A percentile compares a stretch with the other conserved stretches of the same genome.
phyloP scores from a whole-genome alignment of 192 early-diverging fungal species.

The Paraglomus brasilianum region DNA sequence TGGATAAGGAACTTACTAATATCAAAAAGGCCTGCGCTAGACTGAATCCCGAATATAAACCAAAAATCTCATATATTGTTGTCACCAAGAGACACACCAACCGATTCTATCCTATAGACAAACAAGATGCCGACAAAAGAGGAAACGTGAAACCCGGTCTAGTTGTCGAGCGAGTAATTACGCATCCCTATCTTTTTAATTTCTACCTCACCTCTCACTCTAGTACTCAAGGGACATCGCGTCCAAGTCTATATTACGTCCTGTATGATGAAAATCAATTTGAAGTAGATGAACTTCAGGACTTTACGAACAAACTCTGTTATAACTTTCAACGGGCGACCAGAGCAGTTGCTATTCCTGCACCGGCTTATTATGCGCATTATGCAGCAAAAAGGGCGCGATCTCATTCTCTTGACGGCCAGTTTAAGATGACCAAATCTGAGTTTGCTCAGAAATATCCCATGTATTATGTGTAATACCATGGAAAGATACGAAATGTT shows the following conservation, averaged over 20 bases:
- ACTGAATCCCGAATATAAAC: slow-evolving; percentile 51
- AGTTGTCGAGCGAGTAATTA: slow-evolving; percentile 64
- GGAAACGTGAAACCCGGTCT: slow-evolving; percentile 83
- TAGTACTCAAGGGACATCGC: slow-evolving; percentile 91
- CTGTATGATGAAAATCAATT: slow-evolving; percentile 87
- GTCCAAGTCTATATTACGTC: slow-evolving; percentile 78
- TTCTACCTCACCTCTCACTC: slow-evolving; percentile 73
- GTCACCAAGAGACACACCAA: slow-evolving; percentile 81
- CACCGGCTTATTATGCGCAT: slow-evolving; percentile 87
- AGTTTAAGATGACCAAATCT: too few species aligned
- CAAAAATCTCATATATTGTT: slow-evolving; percentile 68
- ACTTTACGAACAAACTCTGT: slow-evolving; percentile 88
- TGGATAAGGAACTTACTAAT: slow-evolving; percentile 64
- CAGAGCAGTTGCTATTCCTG: slow-evolving; percentile 70
- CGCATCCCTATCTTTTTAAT: slow-evolving; percentile 75
- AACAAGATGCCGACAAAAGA: slow-evolving; percentile 56
- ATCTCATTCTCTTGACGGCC: slow-evolving; percentile 26
- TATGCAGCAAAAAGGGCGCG: slow-evolving; percentile 82
- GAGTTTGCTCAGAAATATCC: too few species aligned
- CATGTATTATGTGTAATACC: too few species aligned
- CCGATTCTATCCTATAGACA: slow-evolving; percentile 69
- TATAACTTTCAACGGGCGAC: slow-evolving; percentile 90
- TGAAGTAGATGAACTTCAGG: slow-evolving; percentile 75
- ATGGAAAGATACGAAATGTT: too few species aligned
- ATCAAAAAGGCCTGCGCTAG: slow-evolving; percentile 60